Base-by-base conservation (phyloP, 2,329 filamentous ascomycete genomes). In the Xylaria sp. region DNA sequence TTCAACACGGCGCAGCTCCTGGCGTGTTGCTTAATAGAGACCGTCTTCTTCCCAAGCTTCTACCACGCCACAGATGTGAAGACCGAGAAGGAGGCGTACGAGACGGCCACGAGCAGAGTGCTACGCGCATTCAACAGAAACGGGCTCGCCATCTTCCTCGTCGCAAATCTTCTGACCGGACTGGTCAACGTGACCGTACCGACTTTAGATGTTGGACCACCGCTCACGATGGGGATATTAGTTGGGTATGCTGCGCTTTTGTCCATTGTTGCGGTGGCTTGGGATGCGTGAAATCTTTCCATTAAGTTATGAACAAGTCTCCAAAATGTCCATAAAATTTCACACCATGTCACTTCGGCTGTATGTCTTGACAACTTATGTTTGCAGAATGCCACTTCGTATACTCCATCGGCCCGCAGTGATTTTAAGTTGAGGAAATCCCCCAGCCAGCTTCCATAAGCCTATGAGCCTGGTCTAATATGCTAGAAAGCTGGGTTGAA, bases 111-210 rank as follows among this genome's bases (percentile, higher is more conserved):
- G 2, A 96, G 92, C 68, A 82, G 78, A 37, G 80, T 97, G n/a
- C 75, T 97, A 58, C 79, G 85, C 42, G 90, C 91, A 0, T 95
- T 89, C 69, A 99, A 99, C 69, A 83, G 89, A 49, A 97, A 97
- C 65, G 92, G 94, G 0, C 76, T 99, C 43, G 85, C 84, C 0
- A 73, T 97, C 1, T 99, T 99, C 69, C 72, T 99, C 54, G 67
- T 92, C 37, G 92, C 94, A 2, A 99, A 99, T 68, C 73, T 99
- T 43, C 73, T 96, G 58, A 99, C 94, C 0, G 94, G 94, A 0
- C 69, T 91, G 16, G 88, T 97, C 49, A 99, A 99, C 70, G 78
- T 99, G 79, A 90, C 87, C 3, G 72, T 97, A 50, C 87, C 88
- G 38, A 99, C 94, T 2, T 74, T 97, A 60, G 82, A 93, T 68